phyloP scores from a whole-genome alignment of 2,329 filamentous ascomycete species.

The Trichoderma guizhouense region DNA sequence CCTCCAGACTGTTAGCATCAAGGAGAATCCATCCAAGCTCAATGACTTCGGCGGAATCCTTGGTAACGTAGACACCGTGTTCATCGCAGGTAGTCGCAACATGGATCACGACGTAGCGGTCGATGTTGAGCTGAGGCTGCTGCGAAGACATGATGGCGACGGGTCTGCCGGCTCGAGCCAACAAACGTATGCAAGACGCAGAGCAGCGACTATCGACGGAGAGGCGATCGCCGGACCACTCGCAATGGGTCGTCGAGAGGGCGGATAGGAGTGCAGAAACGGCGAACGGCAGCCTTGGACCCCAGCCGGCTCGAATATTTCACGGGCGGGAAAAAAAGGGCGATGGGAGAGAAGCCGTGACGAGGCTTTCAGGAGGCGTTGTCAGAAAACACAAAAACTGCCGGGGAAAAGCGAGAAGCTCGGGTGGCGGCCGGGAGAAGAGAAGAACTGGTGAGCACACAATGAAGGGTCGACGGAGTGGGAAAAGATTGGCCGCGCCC shows the following conservation, averaged over 20 bases:
- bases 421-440: conserved; percentile 16
- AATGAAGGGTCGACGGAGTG: conserved; percentile 17
- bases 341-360: conserved; percentile 20
- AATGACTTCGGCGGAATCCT: conserved; percentile 98
- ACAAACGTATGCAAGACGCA: conserved; percentile 19
- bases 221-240: conserved; percentile 19
- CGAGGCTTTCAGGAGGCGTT: conserved; percentile 30
- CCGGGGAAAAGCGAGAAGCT: conserved; percentile 20
- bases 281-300: conserved; percentile 36
- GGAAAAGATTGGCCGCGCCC: conserved; percentile 21
- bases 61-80: conserved; percentile 98
- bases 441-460: conserved; percentile 21
- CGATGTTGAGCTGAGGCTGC: conserved; percentile 66
- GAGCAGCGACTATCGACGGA: conserved; percentile 18
- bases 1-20: conserved; percentile 85
- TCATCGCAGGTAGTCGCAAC: conserved; percentile 98
- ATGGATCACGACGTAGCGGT: conserved; percentile 97
- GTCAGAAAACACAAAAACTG: conserved; percentile 24
- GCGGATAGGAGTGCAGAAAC: conserved; percentile 24
- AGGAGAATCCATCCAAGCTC: conserved; percentile 97
- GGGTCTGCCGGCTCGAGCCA: conserved; percentile 23
- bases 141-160: conserved; percentile 39
- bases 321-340: conserved; percentile 23
- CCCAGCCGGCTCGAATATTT: conserved; percentile 33
- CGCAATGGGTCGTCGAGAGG: conserved; percentile 20